Evolutionary conservation across 2,329 filamentous ascomycete genomes (phyloP), one percentile per base, ranked within the genome.

Genomic region (Nothopassalora personata): DNA sequence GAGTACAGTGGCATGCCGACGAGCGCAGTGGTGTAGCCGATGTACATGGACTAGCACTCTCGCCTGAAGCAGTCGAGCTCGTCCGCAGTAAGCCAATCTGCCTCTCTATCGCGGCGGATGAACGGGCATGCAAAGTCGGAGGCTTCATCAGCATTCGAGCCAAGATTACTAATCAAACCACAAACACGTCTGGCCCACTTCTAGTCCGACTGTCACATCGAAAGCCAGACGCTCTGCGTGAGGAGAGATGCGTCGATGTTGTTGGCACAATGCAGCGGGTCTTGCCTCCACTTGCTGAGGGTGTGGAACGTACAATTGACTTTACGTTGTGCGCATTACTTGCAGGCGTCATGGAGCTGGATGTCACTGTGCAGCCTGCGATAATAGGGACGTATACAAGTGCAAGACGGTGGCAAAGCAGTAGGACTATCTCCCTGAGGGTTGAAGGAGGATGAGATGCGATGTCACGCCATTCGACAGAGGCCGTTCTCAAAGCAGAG

Each of bases 251-350:
- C n/a, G 47, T 64, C 11, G 61, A 60, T 11, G 61, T 66, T 6
- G 66, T 60, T 28, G 67, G 67, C 9, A 60, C 63, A 15, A 27
- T 66, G 30, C 60, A 60, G 47, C 56, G 64, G 1, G 54, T 67
- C 7, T 28, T 66, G 33, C 36, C 64, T 36, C 58, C 60, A 11
- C 39, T 66, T n/a, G 56, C 54, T 8, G 46, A 47, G 5, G 61
- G 51, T 10, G 62, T 53, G 18, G 56, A 60, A 51, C 52, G 30
- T 19, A 53, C 43, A 13, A 61, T 65, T 18, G 64, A 66, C 11
- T 68, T 69, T 34, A 59, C 65, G 2, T 23, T 69, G 3, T 67
- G 66, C 57, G 66, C 66, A 9, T 48, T 68, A 15, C 30, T 66
- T 13, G 58, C 55, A 8, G 67, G 67, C 9, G 54, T 10, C n/a